These are phyloP conservation scores for Akanthomyces muscarius DNA, from an alignment of 2,329 filamentous ascomycete genomes.

Conservation along the genomic window DNA sequence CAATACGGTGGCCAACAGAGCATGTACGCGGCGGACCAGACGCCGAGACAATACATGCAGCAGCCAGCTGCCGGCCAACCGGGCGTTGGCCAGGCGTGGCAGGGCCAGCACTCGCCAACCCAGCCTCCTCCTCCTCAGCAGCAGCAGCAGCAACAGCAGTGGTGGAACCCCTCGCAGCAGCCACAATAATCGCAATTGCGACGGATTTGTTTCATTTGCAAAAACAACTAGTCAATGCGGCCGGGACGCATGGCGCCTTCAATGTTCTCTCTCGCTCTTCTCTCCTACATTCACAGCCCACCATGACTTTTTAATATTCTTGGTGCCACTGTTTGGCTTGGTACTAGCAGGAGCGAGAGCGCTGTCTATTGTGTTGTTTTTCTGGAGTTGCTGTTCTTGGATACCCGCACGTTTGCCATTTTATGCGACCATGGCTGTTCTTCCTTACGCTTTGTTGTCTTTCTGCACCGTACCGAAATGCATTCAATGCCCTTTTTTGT, in stretches of 20 bases:
- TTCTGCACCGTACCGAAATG: background rate
- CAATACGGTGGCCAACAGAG: constrained; percentile 53
- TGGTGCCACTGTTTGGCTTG: background rate
- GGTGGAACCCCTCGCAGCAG: constrained; percentile 20
- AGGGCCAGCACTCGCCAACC: constrained; percentile 59
- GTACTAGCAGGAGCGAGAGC: background rate
- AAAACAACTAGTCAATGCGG: background rate
- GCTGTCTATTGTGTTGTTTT: constrained; percentile 19
- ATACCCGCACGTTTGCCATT: constrained; percentile 33
- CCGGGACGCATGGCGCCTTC: constrained; percentile 1
- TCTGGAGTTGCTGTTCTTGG: constrained; percentile 29
- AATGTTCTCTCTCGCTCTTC: background rate
- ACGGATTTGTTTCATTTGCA: background rate
- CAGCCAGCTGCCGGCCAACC: constrained; percentile 44
- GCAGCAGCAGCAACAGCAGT: constrained; percentile 15
- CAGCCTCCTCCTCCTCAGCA: constrained; percentile 8
- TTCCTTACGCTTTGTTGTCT: background rate
- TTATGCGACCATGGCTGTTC: constrained; percentile 12
- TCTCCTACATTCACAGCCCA: background rate
- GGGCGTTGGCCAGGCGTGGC: constrained; percentile 49
- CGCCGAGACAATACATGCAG: constrained; percentile 64
- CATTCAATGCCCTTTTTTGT: constrained; percentile 41
- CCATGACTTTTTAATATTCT: background rate
- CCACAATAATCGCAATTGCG: constrained; percentile 15
- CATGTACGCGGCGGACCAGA: constrained; percentile 60